These are phyloP conservation scores for Pharnaceum exiguum DNA, from an alignment of 148 eudicot genomes.

Conservation along the genomic window DNA sequence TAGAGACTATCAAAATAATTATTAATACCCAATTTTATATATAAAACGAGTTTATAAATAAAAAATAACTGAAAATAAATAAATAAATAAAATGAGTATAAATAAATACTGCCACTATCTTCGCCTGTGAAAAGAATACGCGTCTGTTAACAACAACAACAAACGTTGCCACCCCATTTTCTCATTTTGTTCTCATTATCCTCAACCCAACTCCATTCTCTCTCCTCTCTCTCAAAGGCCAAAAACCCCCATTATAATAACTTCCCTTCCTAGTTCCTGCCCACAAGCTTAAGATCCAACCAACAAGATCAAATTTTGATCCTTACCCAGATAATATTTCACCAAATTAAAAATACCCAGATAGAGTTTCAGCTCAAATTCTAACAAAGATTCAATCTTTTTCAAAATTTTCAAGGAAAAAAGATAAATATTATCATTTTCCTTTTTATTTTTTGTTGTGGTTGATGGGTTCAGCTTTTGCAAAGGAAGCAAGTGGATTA, in stretches of 20 bases:
- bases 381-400: not conserved
- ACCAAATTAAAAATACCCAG: not conserved
- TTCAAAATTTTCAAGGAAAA: not conserved
- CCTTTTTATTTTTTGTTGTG: not conserved
- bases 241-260: not conserved
- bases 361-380: not conserved
- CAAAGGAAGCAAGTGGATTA: conserved; percentile 13
- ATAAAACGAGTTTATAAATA: too few relatives aligned
- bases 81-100: too few relatives aligned
- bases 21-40: too few relatives aligned
- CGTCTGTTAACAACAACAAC: conserved; percentile 14
- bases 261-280: not conserved
- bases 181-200: not conserved
- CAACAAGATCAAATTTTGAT: conserved; percentile 4
- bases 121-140: not conserved
- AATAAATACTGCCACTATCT: too few relatives aligned
- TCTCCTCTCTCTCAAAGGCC: conserved; percentile 2
- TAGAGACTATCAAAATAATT: too few relatives aligned
- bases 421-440: not conserved
- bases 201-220: conserved; percentile 2
- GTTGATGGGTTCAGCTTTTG: conserved; percentile 53
- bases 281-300: not conserved
- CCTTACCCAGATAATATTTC: conserved; percentile 8
- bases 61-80: too few relatives aligned
- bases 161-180: not conserved